These are phyloP conservation scores for Claviceps citrina DNA, from an alignment of 2,329 filamentous ascomycete genomes.

Conservation along the genomic window DNA sequence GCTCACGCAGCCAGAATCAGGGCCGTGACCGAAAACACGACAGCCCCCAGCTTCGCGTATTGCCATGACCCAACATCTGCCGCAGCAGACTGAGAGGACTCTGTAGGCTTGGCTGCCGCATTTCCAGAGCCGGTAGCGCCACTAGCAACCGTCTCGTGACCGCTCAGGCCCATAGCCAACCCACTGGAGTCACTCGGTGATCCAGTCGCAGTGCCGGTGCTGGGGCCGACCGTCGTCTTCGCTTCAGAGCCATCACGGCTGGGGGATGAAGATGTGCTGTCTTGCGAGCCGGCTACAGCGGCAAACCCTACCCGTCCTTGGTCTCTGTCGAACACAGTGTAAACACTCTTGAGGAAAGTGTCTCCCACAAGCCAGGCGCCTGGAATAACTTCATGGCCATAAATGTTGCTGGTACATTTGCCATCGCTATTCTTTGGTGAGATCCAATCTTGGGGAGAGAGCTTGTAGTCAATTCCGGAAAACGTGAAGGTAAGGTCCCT, in stretches of 20 bases:
- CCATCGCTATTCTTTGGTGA: conserved; percentile 27
- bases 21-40: background rate
- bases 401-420: conserved; percentile 55
- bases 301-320: conserved; percentile 36
- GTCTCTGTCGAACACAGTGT: conserved; percentile 70
- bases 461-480: conserved; percentile 47
- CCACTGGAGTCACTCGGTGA: background rate
- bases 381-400: conserved; percentile 52
- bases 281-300: conserved; percentile 4
- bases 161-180: conserved; percentile 9
- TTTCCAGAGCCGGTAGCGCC: background rate
- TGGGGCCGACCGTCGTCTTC: background rate
- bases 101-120: conserved; percentile 3
- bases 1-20: conserved; percentile 1
- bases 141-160: conserved; percentile 9
- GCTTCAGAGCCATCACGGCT: background rate
- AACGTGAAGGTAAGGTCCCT: conserved; percentile 50
- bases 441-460: conserved; percentile 60
- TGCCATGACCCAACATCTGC: background rate
- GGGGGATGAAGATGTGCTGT: background rate
- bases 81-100: conserved; percentile 6
- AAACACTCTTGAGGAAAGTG: conserved; percentile 80
- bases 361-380: conserved; percentile 69
- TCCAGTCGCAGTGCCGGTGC: conserved; percentile 1
- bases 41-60: conserved; percentile 1